Evolutionary conservation across 2,329 filamentous ascomycete species (phyloP), one percentile per base, ranked within the genome.

Genomic region (Penicillium psychrosexuale): DNA sequence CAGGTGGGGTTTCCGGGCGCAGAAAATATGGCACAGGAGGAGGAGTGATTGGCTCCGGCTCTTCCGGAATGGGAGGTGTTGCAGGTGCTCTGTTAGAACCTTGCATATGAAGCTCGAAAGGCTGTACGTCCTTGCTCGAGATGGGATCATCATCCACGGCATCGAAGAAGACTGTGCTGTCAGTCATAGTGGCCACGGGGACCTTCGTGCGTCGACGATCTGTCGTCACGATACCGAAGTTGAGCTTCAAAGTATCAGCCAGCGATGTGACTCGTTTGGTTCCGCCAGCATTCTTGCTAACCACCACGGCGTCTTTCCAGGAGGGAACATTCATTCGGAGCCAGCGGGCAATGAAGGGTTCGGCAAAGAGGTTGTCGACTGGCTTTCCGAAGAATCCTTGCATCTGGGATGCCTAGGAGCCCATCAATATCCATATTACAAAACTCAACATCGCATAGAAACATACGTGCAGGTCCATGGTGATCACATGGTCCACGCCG

Each of bases 371-470:
- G 70, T 99, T 97, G 75, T 99, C 94, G 57, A 99, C 93, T 0
- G 94, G 94, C 65, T 93, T 96, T 69, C 90, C 90, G 82, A 99
- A 99, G 78, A 99, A 99, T 55, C 94, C 94, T 77, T 99, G 94
- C 91, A 97, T 97, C 78, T 97, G 94, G n/a, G 89, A 91, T 50
- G 90, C 90, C 76, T 78, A 58, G 50, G 54, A 53, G 38, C 47
- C 51, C 56, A 56, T 62, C 55, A 60, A 61, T 57, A 57, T 57
- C 55, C 37, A 37, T 24, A 42, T 22, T 44, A 38, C 13, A 44
- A 36, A 24, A 34, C 40, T 43, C 33, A 47, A 38, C 38, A 51
- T 34, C 36, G 43, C 47, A 50, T 51, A 51, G 49, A 45, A 44
- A 71, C 81, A 77, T 68, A 84, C 84, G 77, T 99, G 94, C 30